Conservation (phyloP, 1,284 basidiomycete genomes). For the Cutaneotrichosporon mucoides region DNA sequence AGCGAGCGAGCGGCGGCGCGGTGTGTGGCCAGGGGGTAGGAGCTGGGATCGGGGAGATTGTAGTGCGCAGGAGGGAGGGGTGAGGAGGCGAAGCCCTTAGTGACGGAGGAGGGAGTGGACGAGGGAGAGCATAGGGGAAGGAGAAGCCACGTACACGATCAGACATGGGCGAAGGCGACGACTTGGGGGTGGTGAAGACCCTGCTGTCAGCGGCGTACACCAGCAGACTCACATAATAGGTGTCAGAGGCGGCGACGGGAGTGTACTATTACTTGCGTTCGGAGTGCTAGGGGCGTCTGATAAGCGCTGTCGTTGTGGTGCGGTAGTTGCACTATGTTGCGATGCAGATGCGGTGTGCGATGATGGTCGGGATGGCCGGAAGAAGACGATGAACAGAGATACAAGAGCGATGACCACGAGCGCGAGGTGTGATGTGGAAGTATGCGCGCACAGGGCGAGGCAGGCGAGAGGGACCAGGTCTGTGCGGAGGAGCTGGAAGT, state of each 20-base stretch:
- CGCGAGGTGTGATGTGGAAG: background rate
- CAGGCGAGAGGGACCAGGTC: background rate
- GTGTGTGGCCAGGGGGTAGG: too few relatives aligned
- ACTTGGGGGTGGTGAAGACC: slow-evolving; percentile 5
- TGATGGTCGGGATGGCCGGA: background rate
- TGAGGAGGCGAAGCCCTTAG: too few relatives aligned
- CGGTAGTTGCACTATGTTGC: too few relatives aligned
- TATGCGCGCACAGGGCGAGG: background rate
- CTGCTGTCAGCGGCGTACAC: background rate
- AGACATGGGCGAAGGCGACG: background rate
- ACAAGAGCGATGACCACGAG: background rate
- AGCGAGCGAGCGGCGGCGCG: too few relatives aligned
- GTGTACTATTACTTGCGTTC: too few relatives aligned
- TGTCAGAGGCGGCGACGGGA: background rate
- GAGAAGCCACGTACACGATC: background rate
- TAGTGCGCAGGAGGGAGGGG: too few relatives aligned
- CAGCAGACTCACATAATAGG: background rate
- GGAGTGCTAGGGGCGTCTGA: background rate
- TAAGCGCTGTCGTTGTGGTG: background rate
- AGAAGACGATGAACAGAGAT: background rate
- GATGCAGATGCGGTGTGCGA: background rate
- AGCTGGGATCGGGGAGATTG: too few relatives aligned
- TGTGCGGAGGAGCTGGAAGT: background rate
- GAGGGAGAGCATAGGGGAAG: too few relatives aligned
- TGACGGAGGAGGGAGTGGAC: too few relatives aligned